Conservation (phyloP, 805 yeast genomes). For the Lachancea waltii region DNA sequence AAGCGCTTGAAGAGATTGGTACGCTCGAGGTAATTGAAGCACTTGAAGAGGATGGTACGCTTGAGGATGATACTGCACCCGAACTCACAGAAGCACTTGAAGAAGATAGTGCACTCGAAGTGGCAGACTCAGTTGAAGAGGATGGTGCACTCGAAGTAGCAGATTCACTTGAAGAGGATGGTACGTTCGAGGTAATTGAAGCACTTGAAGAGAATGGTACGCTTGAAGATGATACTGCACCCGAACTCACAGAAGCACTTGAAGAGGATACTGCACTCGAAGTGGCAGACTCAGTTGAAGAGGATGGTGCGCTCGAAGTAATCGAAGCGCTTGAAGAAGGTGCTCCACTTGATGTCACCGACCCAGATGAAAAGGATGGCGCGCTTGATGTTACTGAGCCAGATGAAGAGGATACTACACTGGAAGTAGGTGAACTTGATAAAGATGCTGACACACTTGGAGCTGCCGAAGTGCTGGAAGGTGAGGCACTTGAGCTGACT, state of each 20-base stretch:
- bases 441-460: neutral
- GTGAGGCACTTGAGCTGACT: neutral
- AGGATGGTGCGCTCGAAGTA: neutral
- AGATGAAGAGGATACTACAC: neutral
- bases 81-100: neutral
- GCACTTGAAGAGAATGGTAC: neutral
- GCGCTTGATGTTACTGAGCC: neutral
- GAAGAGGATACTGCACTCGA: neutral
- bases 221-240: neutral
- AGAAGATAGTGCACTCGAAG: neutral
- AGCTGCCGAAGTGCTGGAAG: neutral
- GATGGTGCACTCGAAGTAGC: neutral
- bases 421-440: neutral
- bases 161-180: neutral
- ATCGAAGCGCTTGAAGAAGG: neutral
- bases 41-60: neutral
- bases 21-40: neutral
- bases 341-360: too few relatives aligned
- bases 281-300: neutral
- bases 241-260: neutral
- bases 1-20: neutral
- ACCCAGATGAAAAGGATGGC: neutral
- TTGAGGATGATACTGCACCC: neutral
- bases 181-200: neutral
- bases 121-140: neutral